A percentile compares a stretch with the other conserved stretches of the same genome.
Evolutionary conservation across 169 alveolate genomes (phyloP).

Genomic region (Perkinsus marinus): DNA sequence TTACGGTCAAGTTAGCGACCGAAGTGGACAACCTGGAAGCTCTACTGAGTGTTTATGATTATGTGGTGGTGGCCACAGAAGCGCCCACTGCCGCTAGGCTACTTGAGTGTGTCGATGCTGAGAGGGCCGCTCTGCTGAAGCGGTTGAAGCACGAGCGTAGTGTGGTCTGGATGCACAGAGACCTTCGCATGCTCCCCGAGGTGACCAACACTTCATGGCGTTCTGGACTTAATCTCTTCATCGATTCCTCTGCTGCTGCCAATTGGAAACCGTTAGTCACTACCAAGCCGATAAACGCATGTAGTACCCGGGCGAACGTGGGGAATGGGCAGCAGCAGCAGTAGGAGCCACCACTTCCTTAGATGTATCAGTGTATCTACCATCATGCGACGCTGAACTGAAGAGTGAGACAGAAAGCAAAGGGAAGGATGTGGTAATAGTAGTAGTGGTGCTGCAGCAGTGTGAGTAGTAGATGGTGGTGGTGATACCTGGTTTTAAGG

Average conservation of each 20-base stretch:
- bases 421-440: not conserved
- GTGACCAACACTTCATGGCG: not conserved
- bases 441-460: not conserved
- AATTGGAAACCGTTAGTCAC: not conserved
- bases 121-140: not conserved
- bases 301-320: too few relatives aligned
- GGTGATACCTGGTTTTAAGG: not conserved
- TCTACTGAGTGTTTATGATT: not conserved
- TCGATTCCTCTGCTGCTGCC: not conserved
- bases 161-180: not conserved
- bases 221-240: not conserved
- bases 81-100: not conserved
- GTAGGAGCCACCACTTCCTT: not conserved
- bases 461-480: not conserved
- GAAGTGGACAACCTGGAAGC: not conserved
- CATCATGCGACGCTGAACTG: not conserved
- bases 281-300: not conserved
- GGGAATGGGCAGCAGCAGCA: not conserved
- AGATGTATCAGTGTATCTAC: not conserved
- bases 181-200: not conserved
- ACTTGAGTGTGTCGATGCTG: not conserved
- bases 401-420: not conserved
- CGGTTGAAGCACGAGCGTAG: not conserved
- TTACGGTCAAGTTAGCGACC: not conserved
- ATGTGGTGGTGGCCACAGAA: not conserved